A percentile compares a stretch with the other conserved stretches of the same genome.
phyloP scores from a whole-genome alignment of 2,329 filamentous ascomycete genomes.

The Fusarium sublunatum region DNA sequence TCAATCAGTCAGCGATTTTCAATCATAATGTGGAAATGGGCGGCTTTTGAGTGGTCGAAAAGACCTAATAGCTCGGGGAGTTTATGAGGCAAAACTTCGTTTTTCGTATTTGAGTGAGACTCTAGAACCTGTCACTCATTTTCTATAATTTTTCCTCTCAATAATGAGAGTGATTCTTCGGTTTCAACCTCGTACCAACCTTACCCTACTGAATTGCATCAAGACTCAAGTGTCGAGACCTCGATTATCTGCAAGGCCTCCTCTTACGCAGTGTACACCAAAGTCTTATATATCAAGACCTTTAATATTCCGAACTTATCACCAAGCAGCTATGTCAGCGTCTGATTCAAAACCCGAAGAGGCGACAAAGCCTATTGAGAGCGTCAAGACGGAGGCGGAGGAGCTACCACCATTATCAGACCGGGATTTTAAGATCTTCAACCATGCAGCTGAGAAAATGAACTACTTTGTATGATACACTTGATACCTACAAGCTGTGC shows the following conservation, averaged over 20 bases:
- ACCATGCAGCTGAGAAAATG: slow-evolving; percentile 80
- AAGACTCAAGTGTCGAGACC: slow-evolving; percentile 7
- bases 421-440: slow-evolving; percentile 75
- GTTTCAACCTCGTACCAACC: slow-evolving; percentile 10
- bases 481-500: neutral
- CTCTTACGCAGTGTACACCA: neutral
- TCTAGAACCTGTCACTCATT: neutral
- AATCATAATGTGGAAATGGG: slow-evolving; percentile 25
- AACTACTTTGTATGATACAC: slow-evolving; percentile 70
- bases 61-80: slow-evolving; percentile 13
- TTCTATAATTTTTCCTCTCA: neutral
- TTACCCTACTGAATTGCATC: slow-evolving; percentile 6
- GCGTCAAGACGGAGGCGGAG: slow-evolving; percentile 27
- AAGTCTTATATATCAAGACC: neutral
- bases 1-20: slow-evolving; percentile 40
- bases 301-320: neutral
- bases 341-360: slow-evolving; percentile 14
- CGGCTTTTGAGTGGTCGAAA: slow-evolving; percentile 32
- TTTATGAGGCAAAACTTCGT: slow-evolving; percentile 26
- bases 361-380: slow-evolving; percentile 14
- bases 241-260: neutral
- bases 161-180: slow-evolving; percentile 34
- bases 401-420: slow-evolving; percentile 71
- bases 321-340: slow-evolving; percentile 34
- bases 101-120: slow-evolving; percentile 22